These are phyloP conservation scores for Colletotrichum nymphaeae DNA, from an alignment of 2,329 filamentous ascomycete species.

Conservation along the genomic window DNA sequence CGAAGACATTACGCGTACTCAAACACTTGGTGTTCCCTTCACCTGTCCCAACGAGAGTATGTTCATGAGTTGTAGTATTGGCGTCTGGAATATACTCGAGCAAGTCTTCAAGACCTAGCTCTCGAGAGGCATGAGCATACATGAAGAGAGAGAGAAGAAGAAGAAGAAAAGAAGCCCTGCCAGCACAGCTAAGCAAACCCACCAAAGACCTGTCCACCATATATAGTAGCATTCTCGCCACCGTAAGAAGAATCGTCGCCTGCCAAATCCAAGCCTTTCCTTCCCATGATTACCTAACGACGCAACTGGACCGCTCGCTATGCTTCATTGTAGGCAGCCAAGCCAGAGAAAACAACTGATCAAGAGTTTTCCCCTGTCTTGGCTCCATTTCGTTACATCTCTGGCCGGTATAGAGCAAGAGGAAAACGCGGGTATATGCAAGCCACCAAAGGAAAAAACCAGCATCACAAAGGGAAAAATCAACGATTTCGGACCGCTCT, in stretches of 20 bases:
- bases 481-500: not conserved
- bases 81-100: slow-evolving; percentile 26
- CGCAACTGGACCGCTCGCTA: slow-evolving; percentile 28
- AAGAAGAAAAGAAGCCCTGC: not conserved
- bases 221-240: not conserved
- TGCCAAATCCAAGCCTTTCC: slow-evolving; percentile 8
- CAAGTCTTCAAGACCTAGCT: slow-evolving; percentile 23
- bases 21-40: not conserved
- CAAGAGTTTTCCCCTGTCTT: not conserved
- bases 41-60: too few relatives aligned
- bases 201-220: slow-evolving; percentile 3
- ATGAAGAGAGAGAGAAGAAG: not conserved
- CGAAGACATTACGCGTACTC: too few relatives aligned
- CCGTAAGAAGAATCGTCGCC: not conserved
- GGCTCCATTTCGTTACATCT: slow-evolving; percentile 22
- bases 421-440: slow-evolving; percentile 34
- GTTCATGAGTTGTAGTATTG: not conserved
- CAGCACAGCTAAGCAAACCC: slow-evolving; percentile 5
- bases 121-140: slow-evolving; percentile 11
- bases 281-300: slow-evolving; percentile 6
- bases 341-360: slow-evolving; percentile 2
- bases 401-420: slow-evolving; percentile 14
- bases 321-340: slow-evolving; percentile 21
- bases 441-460: slow-evolving; percentile 2
- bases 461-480: slow-evolving; percentile 21